These are phyloP conservation scores for Termitomyces sp. DNA, from an alignment of 768 basidiomycete genomes.

Conservation along the genomic window DNA sequence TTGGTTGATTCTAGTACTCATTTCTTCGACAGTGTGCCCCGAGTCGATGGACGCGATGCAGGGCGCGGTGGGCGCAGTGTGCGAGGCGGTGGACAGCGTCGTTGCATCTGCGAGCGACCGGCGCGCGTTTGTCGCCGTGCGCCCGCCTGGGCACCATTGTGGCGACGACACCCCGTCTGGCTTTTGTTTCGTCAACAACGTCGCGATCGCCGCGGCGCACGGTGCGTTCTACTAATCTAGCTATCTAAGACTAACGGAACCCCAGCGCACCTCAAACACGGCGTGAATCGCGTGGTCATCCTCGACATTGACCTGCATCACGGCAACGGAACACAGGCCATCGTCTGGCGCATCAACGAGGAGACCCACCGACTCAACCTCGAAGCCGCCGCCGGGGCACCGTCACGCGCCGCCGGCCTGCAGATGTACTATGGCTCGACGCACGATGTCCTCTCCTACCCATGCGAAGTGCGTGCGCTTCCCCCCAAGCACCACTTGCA, in stretches of 20 bases:
- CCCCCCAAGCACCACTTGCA: too few species aligned
- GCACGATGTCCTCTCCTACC: constrained; percentile 91
- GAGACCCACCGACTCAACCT: constrained; percentile 71
- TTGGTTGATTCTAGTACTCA: too few species aligned
- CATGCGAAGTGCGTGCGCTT: constrained; percentile 65
- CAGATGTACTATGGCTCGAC: constrained; percentile 85
- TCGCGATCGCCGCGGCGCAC: constrained; percentile 85
- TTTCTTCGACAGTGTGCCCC: too few species aligned
- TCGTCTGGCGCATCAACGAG: constrained; percentile 89
- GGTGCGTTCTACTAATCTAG: constrained; percentile 39
- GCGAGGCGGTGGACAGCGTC: constrained; percentile 81
- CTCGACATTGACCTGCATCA: constrained; percentile 94
- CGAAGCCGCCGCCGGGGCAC: constrained; percentile 39
- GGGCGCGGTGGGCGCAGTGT: constrained; percentile 78
- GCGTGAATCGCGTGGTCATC: constrained; percentile 73
- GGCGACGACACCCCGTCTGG: constrained; percentile 86
- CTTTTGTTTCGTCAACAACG: constrained; percentile 96
- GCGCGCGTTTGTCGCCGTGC: constrained; percentile 63
- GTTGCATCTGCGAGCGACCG: constrained; percentile 19
- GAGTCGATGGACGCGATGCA: constrained; percentile 72
- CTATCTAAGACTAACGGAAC: background rate
- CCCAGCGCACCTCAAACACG: constrained; percentile 75
- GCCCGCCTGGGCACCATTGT: constrained; percentile 95
- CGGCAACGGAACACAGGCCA: constrained; percentile 92
- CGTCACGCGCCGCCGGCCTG: constrained; percentile 35